phyloP scores from a whole-genome alignment of 352 stramenopile genomes.

The Phytophthora pluvialis region DNA sequence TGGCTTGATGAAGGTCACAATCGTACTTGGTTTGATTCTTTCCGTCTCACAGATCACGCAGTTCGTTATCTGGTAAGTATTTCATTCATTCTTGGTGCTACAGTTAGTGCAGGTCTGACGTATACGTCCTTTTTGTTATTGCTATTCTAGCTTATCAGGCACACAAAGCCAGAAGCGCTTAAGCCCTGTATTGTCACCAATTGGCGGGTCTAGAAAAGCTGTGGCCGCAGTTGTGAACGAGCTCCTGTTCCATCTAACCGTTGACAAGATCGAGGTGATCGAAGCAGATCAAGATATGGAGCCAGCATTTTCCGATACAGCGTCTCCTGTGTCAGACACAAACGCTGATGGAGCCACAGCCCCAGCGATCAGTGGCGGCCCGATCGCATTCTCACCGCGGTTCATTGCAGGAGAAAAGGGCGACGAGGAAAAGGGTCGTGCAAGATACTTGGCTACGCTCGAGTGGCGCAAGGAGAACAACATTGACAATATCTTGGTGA shows the following conservation, averaged over 20 bases:
- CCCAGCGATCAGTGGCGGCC: conserved; percentile 56
- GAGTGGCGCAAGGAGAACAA: conserved; percentile 88
- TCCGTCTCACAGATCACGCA: conserved; percentile 79
- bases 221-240: conserved; percentile 35
- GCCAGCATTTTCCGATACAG: conserved; percentile 22
- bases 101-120: conserved; percentile 4
- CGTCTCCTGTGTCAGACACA: conserved; percentile 34
- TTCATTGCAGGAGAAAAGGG: conserved; percentile 89
- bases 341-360: conserved; percentile 12
- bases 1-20: conserved; percentile 88
- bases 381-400: conserved; percentile 74
- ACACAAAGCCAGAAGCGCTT: conserved; percentile 33
- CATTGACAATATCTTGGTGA: conserved; percentile 89
- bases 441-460: conserved; percentile 79
- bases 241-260: conserved; percentile 55
- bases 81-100: not conserved
- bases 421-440: conserved; percentile 78
- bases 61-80: conserved; percentile 60
- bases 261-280: conserved; percentile 72
- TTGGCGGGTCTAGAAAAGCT: conserved; percentile 24
- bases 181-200: conserved; percentile 23
- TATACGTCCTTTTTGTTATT: conserved; percentile 5
- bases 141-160: conserved; percentile 37
- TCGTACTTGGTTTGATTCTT: conserved; percentile 80
- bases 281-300: conserved; percentile 64